Evolutionary conservation across 495 filamentous ascomycete species (phyloP).

Genomic region (Talaromyces stipitatus): DNA sequence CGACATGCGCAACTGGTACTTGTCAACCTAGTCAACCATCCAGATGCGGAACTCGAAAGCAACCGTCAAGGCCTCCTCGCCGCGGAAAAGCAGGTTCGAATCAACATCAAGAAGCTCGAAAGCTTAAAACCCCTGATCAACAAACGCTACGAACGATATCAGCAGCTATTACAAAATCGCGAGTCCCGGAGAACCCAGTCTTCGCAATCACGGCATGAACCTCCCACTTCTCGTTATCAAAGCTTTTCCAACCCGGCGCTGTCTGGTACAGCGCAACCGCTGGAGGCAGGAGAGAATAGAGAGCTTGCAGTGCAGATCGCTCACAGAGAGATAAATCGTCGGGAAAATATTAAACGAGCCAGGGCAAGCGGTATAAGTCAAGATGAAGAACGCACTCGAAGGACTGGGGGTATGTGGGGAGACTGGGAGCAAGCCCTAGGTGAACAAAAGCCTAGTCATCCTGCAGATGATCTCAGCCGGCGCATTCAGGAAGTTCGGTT

Average conservation of each 20-base stretch:
- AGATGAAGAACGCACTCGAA: constrained; percentile 48
- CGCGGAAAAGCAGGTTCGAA: constrained; percentile 46
- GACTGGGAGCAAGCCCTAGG: constrained; percentile 41
- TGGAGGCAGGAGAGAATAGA: constrained; percentile 64
- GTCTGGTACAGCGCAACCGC: constrained; percentile 34
- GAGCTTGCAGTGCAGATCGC: constrained; percentile 75
- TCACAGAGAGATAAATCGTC: constrained; percentile 61
- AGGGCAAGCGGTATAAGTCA: constrained; percentile 46
- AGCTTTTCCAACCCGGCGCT: constrained; percentile 29
- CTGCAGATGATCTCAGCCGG: constrained; percentile 32
- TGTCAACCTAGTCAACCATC: constrained; percentile 52
- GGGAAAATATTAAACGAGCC: constrained; percentile 51
- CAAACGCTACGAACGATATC: constrained; percentile 54
- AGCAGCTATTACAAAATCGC: constrained; percentile 44
- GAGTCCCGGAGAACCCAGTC: constrained; percentile 24
- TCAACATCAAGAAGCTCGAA: constrained; percentile 53
- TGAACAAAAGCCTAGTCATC: constrained; percentile 18
- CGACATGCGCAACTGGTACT: constrained; percentile 70
- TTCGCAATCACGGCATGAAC: constrained; percentile 5
- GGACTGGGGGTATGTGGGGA: constrained; percentile 57
- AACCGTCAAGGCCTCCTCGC: constrained; percentile 38
- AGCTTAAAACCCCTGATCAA: constrained; percentile 59
- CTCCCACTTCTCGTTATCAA: constrained; percentile 11
- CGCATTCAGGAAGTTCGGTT: constrained; percentile 38
- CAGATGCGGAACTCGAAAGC: constrained; percentile 41